Conservation (phyloP, 768 basidiomycete species). For the Gloeostereum incarnatum region DNA sequence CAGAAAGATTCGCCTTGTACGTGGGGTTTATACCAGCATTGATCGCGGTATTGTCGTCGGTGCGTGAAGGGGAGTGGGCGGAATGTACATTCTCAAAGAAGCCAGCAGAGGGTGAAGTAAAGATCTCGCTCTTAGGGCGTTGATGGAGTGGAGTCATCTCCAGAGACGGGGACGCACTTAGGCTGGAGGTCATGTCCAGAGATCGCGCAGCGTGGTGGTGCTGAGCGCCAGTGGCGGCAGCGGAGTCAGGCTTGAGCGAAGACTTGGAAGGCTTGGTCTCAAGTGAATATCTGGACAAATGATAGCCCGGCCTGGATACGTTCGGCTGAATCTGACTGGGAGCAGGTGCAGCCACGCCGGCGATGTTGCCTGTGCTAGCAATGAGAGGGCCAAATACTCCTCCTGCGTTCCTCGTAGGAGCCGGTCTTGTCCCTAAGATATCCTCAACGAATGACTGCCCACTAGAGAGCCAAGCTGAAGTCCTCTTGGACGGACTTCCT, state of each 20-base stretch:
- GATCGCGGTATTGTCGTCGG: no score
- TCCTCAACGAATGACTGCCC: no score
- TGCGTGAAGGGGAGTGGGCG: no score
- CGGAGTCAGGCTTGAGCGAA: slow-evolving; percentile 1
- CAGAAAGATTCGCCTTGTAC: no score
- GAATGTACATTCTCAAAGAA: no score
- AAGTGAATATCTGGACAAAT: slow-evolving; percentile 41
- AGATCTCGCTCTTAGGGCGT: no score
- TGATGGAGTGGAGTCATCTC: no score
- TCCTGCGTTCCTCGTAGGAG: slow-evolving; percentile 1
- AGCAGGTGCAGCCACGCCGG: slow-evolving; percentile 49
- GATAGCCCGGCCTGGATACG: slow-evolving; percentile 54
- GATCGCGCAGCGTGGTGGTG: background rate
- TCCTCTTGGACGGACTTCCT: background rate
- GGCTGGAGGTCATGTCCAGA: background rate
- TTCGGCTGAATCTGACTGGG: slow-evolving; percentile 44
- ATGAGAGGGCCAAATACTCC: slow-evolving; percentile 8
- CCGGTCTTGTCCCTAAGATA: slow-evolving; percentile 1
- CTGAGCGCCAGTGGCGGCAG: no score
- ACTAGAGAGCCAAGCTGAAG: background rate
- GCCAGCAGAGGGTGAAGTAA: no score
- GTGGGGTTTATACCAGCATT: no score
- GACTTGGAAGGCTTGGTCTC: no score
- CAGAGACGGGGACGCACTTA: no score
- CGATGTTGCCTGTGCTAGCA: slow-evolving; percentile 33